Percentiles rank a stretch among this genome's conserved stretches.
These are phyloP conservation scores for Neonectria sp. DNA, from an alignment of 2,329 filamentous ascomycete genomes.

Conservation along the genomic window DNA sequence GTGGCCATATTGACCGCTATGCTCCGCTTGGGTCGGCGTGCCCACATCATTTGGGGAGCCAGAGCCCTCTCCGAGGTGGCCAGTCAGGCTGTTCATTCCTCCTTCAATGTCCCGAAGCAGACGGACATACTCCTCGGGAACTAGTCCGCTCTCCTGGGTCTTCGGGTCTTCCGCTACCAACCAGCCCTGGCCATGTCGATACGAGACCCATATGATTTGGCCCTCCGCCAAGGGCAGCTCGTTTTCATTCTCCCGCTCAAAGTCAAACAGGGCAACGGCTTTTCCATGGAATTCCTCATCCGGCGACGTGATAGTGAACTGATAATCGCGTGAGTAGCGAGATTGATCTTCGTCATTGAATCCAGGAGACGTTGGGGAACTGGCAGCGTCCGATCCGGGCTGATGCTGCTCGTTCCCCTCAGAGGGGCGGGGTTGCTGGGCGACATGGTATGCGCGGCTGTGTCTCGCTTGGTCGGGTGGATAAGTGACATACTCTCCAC, in stretches of 20 bases:
- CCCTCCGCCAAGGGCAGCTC: constrained; percentile 93
- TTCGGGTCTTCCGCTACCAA: constrained; percentile 96
- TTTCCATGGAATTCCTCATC: constrained; percentile 99
- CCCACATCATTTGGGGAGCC: constrained; percentile 69
- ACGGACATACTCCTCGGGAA: constrained; percentile 96
- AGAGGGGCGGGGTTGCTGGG: constrained; percentile 63
- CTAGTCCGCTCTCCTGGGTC: constrained; percentile 92
- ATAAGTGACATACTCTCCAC: constrained; percentile 87
- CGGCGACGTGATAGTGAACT: constrained; percentile 94
- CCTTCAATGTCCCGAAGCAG: constrained; percentile 94
- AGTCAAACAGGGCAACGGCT: constrained; percentile 95
- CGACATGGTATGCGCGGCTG: constrained; percentile 62
- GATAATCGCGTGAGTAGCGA: constrained; percentile 91
- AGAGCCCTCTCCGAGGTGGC: constrained; percentile 68
- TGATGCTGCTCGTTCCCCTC: constrained; percentile 67
- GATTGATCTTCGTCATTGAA: constrained; percentile 77
- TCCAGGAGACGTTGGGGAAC: constrained; percentile 71
- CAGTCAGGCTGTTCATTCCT: constrained; percentile 82
- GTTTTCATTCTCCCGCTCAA: constrained; percentile 95
- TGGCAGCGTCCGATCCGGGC: constrained; percentile 71
- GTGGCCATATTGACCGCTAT: constrained; percentile 62
- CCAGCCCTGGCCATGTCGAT: constrained; percentile 97
- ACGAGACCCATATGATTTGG: constrained; percentile 96
- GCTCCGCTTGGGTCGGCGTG: constrained; percentile 75
- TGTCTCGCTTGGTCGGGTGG: constrained; percentile 75